Evolutionary conservation across 2,329 filamentous ascomycete genomes (phyloP), one percentile per base, ranked within the genome.

Genomic region (Lecanicillium sp.): DNA sequence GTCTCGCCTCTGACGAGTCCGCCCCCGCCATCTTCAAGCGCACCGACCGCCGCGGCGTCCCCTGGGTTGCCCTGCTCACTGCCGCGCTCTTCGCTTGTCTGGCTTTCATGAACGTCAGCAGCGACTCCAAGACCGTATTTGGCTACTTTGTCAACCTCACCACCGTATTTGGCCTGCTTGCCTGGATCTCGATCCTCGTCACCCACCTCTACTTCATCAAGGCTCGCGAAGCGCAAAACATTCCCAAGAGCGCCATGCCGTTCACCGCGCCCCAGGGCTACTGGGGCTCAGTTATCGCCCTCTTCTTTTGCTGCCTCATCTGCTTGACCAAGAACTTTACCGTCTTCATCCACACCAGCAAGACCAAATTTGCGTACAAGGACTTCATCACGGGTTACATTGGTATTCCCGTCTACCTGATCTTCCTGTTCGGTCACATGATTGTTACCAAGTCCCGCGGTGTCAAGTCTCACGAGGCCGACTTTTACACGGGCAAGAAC

Each of bases 261-360:
- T 90, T 84, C 62, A 73, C 73, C 14, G 84, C 87, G 0, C 87
- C 87, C 0, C 74, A 90, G 14, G 86, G 87, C n/a, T 67, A 81
- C 30, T 77, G 63, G 52, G 88, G 87, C 10, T 88, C 83, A 0
- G 81, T 81, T 60, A 69, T 71, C 51, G 84, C 84, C 0, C 73
- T 93, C 2, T 69, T 73, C 59, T 83, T 89, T 67, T 89, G 85
- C 67, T 73, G 76, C 59, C 61, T 93, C 27, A 86, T 93, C 52
- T 78, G 84, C 2, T 61, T 94, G 44, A 91, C 87, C 60, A 94
- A 93, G 77, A 90, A 89, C 73, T 93, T 81, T 66, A 74, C 78
- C 48, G 83, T 85, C 51, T 93, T 93, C 65, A 72, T 79, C 52
- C 62, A 56, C 59, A 69, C 55, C 71, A 74, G 66, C 56, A 56